A percentile compares a stretch with the other conserved stretches of the same genome.
phyloP scores from a whole-genome alignment of 73 alveolate species.

The Effrenium voratum region DNA sequence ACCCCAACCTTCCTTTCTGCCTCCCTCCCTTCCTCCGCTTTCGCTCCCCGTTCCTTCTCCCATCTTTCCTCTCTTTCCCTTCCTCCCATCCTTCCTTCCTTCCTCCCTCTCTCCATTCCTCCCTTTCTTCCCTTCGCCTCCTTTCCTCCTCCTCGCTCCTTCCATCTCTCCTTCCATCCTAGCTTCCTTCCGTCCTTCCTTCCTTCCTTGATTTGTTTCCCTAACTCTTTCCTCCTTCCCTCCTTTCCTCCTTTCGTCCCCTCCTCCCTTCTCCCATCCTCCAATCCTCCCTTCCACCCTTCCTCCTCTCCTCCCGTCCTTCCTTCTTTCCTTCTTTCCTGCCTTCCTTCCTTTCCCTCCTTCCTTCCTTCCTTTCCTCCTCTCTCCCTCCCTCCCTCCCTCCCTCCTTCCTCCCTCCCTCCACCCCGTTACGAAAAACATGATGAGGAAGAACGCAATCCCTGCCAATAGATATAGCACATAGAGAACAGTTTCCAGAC shows the following conservation, averaged over 20 bases:
- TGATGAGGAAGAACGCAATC: neutral
- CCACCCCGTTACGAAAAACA: no score
- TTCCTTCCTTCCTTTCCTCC: neutral
- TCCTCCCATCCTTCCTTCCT: neutral
- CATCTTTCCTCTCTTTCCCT: no score
- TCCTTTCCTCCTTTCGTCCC: neutral
- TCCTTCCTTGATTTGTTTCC: neutral
- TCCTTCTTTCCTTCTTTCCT: neutral
- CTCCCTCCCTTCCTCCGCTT: no score
- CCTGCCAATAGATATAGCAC: neutral
- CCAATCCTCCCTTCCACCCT: neutral
- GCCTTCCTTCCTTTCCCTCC: neutral
- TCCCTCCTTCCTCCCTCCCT: no score
- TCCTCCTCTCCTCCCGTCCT: neutral
- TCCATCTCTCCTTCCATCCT: neutral
- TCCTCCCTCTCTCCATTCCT: neutral
- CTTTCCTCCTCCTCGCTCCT: no score
- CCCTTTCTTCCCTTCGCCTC: neutral
- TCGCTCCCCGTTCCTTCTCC: no score
- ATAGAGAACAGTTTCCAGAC: no score
- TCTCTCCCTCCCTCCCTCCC: no score
- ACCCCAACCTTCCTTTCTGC: no score
- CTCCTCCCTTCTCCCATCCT: neutral
- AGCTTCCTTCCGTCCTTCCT: neutral
- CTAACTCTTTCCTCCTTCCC: neutral